Conservation (phyloP, 2,329 filamentous ascomycete species). For the Alternaria ethzedia region DNA sequence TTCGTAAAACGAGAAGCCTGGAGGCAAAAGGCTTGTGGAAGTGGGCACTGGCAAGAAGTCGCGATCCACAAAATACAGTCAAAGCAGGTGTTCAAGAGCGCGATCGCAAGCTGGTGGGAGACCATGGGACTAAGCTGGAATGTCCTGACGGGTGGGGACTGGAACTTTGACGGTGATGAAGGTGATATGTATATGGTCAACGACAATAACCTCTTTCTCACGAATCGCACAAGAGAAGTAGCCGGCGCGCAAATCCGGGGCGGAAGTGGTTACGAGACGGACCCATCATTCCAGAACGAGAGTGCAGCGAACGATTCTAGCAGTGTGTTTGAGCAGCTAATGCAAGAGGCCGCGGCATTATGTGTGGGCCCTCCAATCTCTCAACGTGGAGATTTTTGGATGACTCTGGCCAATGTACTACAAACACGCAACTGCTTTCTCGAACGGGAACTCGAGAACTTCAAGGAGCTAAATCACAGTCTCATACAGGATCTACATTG, state of each 20-base stretch:
- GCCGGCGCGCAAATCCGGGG: neutral
- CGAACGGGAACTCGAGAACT: conserved; percentile 7
- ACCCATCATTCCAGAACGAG: neutral
- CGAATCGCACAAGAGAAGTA: neutral
- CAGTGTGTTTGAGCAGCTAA: neutral
- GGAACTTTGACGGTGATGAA: conserved; percentile 8
- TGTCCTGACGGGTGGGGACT: neutral
- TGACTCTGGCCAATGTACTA: neutral
- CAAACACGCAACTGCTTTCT: conserved; percentile 11
- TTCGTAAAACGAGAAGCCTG: neutral
- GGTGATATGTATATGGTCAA: conserved; percentile 21
- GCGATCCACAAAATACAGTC: conserved; percentile 8
- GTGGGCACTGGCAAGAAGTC: neutral
- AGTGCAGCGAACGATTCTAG: neutral
- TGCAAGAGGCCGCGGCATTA: neutral
- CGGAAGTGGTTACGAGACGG: neutral
- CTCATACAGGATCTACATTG: conserved; percentile 7
- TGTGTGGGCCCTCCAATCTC: neutral
- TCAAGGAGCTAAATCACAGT: conserved; percentile 7
- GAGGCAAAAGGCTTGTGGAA: neutral
- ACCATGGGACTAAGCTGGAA: neutral
- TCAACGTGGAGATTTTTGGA: neutral
- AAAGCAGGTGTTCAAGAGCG: conserved; percentile 18
- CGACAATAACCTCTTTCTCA: neutral
- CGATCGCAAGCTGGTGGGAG: conserved; percentile 6